phyloP scores from a whole-genome alignment of 495 filamentous ascomycete genomes.

The Penicillium pancosmium region DNA sequence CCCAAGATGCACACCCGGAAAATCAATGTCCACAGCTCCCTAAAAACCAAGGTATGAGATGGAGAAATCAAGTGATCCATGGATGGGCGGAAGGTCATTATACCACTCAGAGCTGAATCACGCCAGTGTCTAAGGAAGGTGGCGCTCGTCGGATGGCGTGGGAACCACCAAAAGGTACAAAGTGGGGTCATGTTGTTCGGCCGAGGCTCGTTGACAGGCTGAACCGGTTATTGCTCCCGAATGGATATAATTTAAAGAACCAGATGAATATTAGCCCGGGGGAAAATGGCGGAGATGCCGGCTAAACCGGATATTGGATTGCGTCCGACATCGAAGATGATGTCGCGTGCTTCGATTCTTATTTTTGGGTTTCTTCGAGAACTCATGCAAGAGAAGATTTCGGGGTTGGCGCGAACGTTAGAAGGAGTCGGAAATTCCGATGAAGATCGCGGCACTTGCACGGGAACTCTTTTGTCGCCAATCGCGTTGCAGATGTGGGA shows the following conservation, averaged over 20 bases:
- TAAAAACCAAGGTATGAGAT: not conserved
- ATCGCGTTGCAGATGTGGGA: not conserved
- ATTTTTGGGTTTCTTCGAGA: not conserved
- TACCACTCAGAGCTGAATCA: not conserved
- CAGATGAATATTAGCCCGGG: not conserved
- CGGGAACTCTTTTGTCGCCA: not conserved
- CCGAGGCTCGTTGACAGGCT: conserved; percentile 5
- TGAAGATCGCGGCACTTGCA: not conserved
- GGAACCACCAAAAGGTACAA: not conserved
- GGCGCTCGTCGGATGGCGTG: not conserved
- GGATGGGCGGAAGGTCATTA: not conserved
- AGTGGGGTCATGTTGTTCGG: not conserved
- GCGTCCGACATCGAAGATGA: not conserved
- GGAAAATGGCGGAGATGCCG: not conserved
- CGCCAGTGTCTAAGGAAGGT: not conserved
- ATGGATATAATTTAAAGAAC: conserved; percentile 2
- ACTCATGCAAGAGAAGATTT: not conserved
- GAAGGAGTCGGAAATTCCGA: not conserved
- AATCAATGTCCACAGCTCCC: conserved; percentile 7
- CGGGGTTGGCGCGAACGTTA: not conserved
- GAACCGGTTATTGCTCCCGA: not conserved
- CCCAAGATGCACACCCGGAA: conserved; percentile 12
- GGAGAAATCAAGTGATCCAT: not conserved
- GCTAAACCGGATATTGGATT: not conserved
- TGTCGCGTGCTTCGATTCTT: not conserved